phyloP scores from a whole-genome alignment of 179 eudicot species.

The Gypsophila paniculata region DNA sequence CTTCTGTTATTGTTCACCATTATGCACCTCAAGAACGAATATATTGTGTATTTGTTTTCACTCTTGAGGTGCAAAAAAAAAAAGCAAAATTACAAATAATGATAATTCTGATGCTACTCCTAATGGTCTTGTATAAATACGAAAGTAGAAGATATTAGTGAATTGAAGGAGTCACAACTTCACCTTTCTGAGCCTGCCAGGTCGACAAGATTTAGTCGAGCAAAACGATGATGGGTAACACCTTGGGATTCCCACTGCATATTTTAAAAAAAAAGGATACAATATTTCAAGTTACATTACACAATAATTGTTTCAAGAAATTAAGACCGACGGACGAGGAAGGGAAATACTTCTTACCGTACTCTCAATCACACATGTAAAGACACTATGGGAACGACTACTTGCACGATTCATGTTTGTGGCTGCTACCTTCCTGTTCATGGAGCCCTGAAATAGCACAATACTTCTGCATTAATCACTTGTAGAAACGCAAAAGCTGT shows the following conservation, averaged over 20 bases:
- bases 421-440: slow-evolving; percentile 97
- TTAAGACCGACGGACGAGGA: background rate
- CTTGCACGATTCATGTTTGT: slow-evolving; percentile 99
- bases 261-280: background rate
- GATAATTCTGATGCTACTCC: too few relatives aligned
- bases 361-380: slow-evolving; percentile 90
- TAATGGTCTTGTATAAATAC: too few relatives aligned
- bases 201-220: slow-evolving; percentile 94
- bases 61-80: too few relatives aligned
- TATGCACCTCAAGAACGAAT: too few relatives aligned
- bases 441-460: slow-evolving; percentile 62
- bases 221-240: slow-evolving; percentile 89
- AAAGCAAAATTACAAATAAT: too few relatives aligned
- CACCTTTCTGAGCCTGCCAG: slow-evolving; percentile 99
- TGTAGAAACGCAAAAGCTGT: background rate
- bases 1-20: too few relatives aligned
- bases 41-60: too few relatives aligned
- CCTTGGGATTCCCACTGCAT: slow-evolving; percentile 97
- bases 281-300: background rate
- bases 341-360: slow-evolving; percentile 43
- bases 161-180: background rate
- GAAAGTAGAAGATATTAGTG: too few relatives aligned
- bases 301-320: background rate
- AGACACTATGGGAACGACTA: slow-evolving; percentile 99
- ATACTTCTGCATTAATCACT: slow-evolving; percentile 15